Conservation (phyloP, 2,329 filamentous ascomycete genomes). For the Aspergillus sp. region DNA sequence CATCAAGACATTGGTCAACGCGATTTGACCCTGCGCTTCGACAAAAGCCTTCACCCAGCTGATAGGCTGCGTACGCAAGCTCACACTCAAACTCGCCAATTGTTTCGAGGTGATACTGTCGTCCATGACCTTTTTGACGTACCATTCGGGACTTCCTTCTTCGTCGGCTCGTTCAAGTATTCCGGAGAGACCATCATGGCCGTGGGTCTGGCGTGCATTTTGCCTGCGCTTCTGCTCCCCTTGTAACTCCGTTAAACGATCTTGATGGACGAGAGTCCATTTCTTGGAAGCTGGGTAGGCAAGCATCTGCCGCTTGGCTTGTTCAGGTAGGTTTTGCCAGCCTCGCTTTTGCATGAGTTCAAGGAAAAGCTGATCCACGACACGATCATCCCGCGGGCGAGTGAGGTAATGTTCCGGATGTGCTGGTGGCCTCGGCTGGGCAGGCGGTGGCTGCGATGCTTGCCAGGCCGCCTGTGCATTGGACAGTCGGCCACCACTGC, state of each 20-base stretch:
- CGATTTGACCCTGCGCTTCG: constrained; percentile 94
- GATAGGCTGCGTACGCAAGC: constrained; percentile 91
- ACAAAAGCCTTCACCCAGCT: constrained; percentile 97
- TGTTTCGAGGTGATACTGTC: constrained; percentile 90
- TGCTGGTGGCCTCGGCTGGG: constrained; percentile 28
- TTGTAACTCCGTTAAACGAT: constrained; percentile 88
- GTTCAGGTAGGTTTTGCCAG: constrained; percentile 94
- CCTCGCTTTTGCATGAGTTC: constrained; percentile 96
- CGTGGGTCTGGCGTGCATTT: constrained; percentile 67
- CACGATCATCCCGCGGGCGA: constrained; percentile 56
- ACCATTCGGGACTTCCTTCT: constrained; percentile 96
- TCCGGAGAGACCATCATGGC: constrained; percentile 61
- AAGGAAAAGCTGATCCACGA: constrained; percentile 88
- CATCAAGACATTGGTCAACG: constrained; percentile 85
- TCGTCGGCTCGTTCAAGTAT: constrained; percentile 81
- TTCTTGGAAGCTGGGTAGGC: constrained; percentile 93
- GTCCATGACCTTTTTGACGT: constrained; percentile 94
- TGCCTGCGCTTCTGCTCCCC: constrained; percentile 86
- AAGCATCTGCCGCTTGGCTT: constrained; percentile 92
- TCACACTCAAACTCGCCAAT: constrained; percentile 88
- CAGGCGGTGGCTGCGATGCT: constrained; percentile 19
- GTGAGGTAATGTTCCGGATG: constrained; percentile 40
- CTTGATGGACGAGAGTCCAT: constrained; percentile 95
- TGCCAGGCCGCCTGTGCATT: constrained; percentile 29
- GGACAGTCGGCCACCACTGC: constrained; percentile 27